phyloP scores from a whole-genome alignment of 2,329 filamentous ascomycete genomes.

The Penicillium sp. region DNA sequence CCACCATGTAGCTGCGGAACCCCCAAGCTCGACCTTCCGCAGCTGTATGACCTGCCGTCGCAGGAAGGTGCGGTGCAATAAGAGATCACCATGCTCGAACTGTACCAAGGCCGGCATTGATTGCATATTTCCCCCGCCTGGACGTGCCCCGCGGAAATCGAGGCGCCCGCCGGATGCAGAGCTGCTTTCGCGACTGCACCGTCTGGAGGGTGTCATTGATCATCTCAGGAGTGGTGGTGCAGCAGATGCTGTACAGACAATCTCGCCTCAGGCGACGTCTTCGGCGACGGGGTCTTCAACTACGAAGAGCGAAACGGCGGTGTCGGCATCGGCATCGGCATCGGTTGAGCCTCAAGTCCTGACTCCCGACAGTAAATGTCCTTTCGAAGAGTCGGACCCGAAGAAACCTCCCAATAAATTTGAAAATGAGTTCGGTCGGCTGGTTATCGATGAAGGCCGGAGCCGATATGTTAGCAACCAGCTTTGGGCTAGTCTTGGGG shows the following conservation, averaged over 20 bases:
- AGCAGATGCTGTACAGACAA: constrained; percentile 9
- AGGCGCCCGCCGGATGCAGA: constrained; percentile 59
- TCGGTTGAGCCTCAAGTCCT: not conserved
- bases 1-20: constrained; percentile 15
- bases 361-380: constrained; percentile 7
- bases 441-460: constrained; percentile 58
- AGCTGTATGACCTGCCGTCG: constrained; percentile 49
- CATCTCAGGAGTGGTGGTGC: constrained; percentile 50
- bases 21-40: constrained; percentile 31
- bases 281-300: constrained; percentile 12
- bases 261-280: constrained; percentile 11
- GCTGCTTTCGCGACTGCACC: constrained; percentile 54
- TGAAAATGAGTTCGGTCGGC: constrained; percentile 49
- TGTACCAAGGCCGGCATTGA: constrained; percentile 52
- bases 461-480: constrained; percentile 61
- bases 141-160: constrained; percentile 57
- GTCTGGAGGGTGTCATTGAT: constrained; percentile 60
- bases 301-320: not conserved
- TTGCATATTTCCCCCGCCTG: constrained; percentile 61
- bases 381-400: constrained; percentile 24
- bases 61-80: constrained; percentile 49
- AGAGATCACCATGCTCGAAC: constrained; percentile 47
- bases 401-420: constrained; percentile 22
- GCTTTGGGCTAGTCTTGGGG: constrained; percentile 59
- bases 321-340: constrained; percentile 1